Evolutionary conservation across 805 yeast species (phyloP), one percentile per base, ranked within the genome.

Genomic region (Myxozyma lipomycoides): DNA sequence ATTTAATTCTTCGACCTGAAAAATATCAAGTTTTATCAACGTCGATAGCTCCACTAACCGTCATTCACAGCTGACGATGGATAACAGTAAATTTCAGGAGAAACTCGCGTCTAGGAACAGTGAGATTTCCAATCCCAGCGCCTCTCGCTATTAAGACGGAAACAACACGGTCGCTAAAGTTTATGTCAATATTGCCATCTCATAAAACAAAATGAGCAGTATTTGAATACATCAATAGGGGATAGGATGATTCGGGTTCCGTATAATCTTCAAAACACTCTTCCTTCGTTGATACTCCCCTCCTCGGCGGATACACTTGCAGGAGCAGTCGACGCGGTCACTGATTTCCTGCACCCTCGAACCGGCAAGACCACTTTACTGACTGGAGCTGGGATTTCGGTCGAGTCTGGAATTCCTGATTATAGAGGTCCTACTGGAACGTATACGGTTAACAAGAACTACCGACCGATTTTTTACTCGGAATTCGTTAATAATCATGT

Each of bases 391-490:
- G 65, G 65, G 2, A 52, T 62, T 25, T 62, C 65, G 2, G 64
- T 61, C 30, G 66, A 62, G 28, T 59, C 64, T 3, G 65, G 65
- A 9, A 63, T 62, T n/a, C 65, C 65, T 2, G 65, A 62, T 38
- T 62, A 62, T 36, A 39, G 65, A 15, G 65, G 65, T 15, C 65
- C 65, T 5, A 35, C 55, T 9, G 65, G 65, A 9, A 60, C 59
- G 18, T 62, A 62, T 32, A 62, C 66, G 12, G 40, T 51, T 9
- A 61, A 61, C 38, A 43, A 47, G 32, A 46, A 51, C 18, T 62
- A 58, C 32, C 46, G 64, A n/a, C 65, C 65, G 0, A 57, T 62
- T n/a, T 62, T 62, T 40, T 62, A 59, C 45, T 55, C 61, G 9
- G 65, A 62, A 45, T 62, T 61, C 40, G 39, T 46, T 22, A 47